A percentile compares a stretch with the other conserved stretches of the same genome.
phyloP scores from a whole-genome alignment of 2,329 filamentous ascomycete genomes.

The Ophiostoma piceae region DNA sequence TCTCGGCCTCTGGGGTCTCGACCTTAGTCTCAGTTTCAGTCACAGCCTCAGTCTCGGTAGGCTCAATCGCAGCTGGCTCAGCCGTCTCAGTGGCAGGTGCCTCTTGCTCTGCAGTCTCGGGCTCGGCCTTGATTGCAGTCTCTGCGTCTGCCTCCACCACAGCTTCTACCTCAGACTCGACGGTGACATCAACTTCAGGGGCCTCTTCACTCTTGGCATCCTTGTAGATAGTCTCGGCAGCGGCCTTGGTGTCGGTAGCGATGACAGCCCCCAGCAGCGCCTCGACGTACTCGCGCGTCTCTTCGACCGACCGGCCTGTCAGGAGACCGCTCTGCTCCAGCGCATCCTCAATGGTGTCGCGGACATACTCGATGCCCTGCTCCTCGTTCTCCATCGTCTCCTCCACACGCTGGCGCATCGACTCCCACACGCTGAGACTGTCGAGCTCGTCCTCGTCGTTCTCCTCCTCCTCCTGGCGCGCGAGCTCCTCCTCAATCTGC shows the following conservation, averaged over 20 bases:
- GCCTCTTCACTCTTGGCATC: slow-evolving; percentile 13
- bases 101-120: neutral
- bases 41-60: neutral
- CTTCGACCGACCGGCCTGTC: slow-evolving; percentile 40
- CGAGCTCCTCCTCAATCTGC: slow-evolving; percentile 21
- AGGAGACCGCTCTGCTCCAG: slow-evolving; percentile 52
- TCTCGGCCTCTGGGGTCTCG: neutral
- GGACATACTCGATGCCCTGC: slow-evolving; percentile 46
- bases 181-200: slow-evolving; percentile 22
- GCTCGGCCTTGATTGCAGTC: neutral
- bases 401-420: slow-evolving; percentile 51
- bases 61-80: neutral
- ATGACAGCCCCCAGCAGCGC: slow-evolving; percentile 47
- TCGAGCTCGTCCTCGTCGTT: slow-evolving; percentile 29
- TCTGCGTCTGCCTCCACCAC: slow-evolving; percentile 6
- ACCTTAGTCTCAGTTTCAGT: neutral
- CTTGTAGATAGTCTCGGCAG: slow-evolving; percentile 26
- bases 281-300: slow-evolving; percentile 47
- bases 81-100: neutral
- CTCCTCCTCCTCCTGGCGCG: slow-evolving; percentile 24
- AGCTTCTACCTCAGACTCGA: slow-evolving; percentile 24
- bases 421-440: slow-evolving; percentile 44
- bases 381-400: slow-evolving; percentile 55
- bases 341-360: slow-evolving; percentile 51
- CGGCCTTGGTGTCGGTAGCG: slow-evolving; percentile 26